phyloP scores from a whole-genome alignment of 805 yeast genomes.

The Starmera amethionina region DNA sequence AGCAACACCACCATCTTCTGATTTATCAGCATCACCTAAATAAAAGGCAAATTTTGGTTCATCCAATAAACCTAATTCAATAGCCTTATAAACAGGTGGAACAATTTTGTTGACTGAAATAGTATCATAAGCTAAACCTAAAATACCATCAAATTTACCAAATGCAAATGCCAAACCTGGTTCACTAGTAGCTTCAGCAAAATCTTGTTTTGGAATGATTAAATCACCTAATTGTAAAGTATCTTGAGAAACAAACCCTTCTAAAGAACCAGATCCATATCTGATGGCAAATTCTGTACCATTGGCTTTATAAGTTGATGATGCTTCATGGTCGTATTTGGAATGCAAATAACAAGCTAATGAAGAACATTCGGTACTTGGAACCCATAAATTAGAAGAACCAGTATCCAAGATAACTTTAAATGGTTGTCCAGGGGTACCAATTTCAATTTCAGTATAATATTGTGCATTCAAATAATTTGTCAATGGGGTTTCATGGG shows the following conservation, averaged over 20 bases:
- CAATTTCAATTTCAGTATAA: constrained; percentile 81
- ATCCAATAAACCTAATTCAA: constrained; percentile 72
- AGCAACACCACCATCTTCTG: constrained; percentile 78
- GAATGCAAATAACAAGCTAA: constrained; percentile 92
- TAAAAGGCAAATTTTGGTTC: constrained; percentile 81
- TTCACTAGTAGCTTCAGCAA: constrained; percentile 95
- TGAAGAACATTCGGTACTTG: constrained; percentile 79
- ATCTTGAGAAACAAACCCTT: constrained; percentile 89
- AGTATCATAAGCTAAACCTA: constrained; percentile 90
- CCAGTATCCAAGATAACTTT: constrained; percentile 96
- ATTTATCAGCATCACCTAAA: constrained; percentile 67
- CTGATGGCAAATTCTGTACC: constrained; percentile 79
- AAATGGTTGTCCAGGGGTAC: constrained; percentile 89
- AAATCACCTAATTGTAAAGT: constrained; percentile 74
- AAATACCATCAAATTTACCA: constrained; percentile 96
- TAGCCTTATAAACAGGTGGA: constrained; percentile 91
- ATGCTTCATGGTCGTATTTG: constrained; percentile 77
- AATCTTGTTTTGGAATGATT: constrained; percentile 78
- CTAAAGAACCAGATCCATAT: constrained; percentile 89
- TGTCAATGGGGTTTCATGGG: constrained; percentile 76
- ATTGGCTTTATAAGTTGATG: constrained; percentile 79
- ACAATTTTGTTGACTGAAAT: constrained; percentile 83
- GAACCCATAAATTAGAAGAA: constrained; percentile 95
- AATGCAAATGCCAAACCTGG: constrained; percentile 98
- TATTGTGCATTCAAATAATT: constrained; percentile 96